Base-by-base conservation (phyloP, 2,329 filamentous ascomycete genomes). In the Chrysoporthe deuterocubensis region DNA sequence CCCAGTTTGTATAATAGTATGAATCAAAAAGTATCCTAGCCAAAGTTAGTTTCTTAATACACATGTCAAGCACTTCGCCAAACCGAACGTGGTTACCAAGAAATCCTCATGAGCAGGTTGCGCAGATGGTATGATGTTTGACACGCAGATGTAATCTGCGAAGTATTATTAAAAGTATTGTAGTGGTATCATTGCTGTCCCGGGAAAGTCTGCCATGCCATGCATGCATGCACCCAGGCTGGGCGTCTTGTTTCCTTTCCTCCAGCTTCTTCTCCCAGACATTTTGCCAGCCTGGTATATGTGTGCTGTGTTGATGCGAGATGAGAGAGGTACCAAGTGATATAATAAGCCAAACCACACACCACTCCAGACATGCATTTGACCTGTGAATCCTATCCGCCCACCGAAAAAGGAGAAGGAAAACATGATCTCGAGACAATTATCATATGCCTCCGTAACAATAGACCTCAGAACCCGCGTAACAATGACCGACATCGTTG, bases 391-490 rank as follows among this genome's bases (percentile, higher is more conserved):
- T 57, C 54, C 54, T 21, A 18, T 40, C 18, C 54, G 34, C 54
- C 32, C 54, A n/a, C 54, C 18, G n/a, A 32, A 54, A 26, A 40
- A 7, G n/a, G 26, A 40, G 2, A 34, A 34, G 4, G 5, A 18
- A 37, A 34, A 16, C 59, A 61, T 61, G 16, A 60, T 43, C 57
- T 43, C 44, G 57, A 60, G 57, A 60, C 57, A 60, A 60, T 60
- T 13, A 60, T 42, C n/a, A 60, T 60, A 44, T 60, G 59, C 59
- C 59, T 61, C 58, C 59, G 42, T 61, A 46, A 61, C 59, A 61
- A 34, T 46, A 48, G 16, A 61, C 42, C 37, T 60, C 57, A 42
- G 42, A 60, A 26, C 32, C 42, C 40, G 40, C 57, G 40, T 60
- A n/a, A 64, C 50, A 42, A 54, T 56, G 59, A 44, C 37, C 26